phyloP scores from a whole-genome alignment of 176 grass and related monocot species.

The Guadua angustifolia region DNA sequence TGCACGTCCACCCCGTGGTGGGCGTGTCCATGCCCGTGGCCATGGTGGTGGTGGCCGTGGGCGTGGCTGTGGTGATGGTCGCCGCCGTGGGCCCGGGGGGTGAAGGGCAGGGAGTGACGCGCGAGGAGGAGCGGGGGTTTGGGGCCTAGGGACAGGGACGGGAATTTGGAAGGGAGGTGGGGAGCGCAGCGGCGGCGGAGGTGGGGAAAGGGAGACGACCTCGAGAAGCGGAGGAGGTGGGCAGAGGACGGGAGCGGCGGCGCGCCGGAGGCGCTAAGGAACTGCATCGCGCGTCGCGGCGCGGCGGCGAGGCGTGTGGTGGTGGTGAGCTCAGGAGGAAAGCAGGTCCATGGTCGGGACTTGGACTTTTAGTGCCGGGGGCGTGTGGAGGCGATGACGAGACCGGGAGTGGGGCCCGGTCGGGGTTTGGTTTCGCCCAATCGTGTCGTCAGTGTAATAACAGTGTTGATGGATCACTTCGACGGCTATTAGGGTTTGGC shows the following conservation, averaged over 20 bases:
- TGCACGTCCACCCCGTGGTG: conserved; percentile 35
- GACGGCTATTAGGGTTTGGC: no score
- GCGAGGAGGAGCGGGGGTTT: conserved; percentile 31
- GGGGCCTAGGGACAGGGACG: background rate
- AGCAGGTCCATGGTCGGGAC: conserved; percentile 24
- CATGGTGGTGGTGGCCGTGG: conserved; percentile 7
- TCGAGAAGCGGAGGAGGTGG: conserved; percentile 39
- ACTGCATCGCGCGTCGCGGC: conserved; percentile 38
- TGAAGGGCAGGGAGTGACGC: conserved; percentile 25
- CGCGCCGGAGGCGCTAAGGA: conserved; percentile 36
- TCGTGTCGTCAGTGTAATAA: conserved; percentile 22
- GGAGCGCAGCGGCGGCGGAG: conserved; percentile 36
- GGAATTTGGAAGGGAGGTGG: conserved; percentile 3
- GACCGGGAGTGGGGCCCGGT: background rate
- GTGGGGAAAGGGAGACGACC: conserved; percentile 43
- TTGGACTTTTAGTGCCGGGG: conserved; percentile 36
- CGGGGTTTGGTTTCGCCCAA: background rate
- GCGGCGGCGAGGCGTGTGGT: background rate
- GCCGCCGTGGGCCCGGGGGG: conserved; percentile 50
- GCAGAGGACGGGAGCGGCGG: conserved; percentile 21
- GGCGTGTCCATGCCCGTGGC: conserved; percentile 19
- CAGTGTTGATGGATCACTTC: conserved; percentile 21
- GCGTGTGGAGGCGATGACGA: conserved; percentile 31
- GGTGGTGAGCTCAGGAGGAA: background rate
- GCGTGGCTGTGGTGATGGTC: conserved; percentile 40